Base-by-base conservation (phyloP, 306 rosid genomes). In the Hylodesmum podocarpum region DNA sequence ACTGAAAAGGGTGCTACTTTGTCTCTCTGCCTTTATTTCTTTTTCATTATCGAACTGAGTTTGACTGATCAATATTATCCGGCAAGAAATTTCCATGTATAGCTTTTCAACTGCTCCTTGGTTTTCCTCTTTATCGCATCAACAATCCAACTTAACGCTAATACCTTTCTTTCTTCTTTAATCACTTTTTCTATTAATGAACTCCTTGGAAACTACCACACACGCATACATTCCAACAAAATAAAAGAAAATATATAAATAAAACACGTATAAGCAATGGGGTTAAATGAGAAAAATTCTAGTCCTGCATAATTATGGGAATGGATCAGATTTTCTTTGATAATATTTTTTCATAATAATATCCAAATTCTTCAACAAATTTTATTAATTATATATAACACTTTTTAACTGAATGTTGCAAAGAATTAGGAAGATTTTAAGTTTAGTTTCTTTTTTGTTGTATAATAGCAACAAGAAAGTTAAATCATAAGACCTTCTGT, bases 81-180 rank as follows among this genome's bases (percentile, higher is more conserved):
- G 93, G 96, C 93, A 87, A 88, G 85, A 83, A 86, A 70, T 78
- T 86, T 78, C 84, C 75, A 73, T 73, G 77, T 78, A 36, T 72
- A 86, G 85, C 92, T 88, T 91, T 91, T 84, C 85, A 73, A 82
- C 91, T 85, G 86, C 82, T 33, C 43, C 13, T 8, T 84, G 84
- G 91, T 89, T n/a, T n/a, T 87, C 77, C 97, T 88, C 94, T 86
- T 84, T 84, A 81, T 82, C 74, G 16, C 66, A 87, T 83, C 94
- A 86, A 16, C 85, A 57, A 61, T 76, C 84, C 84, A 91, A 91
- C 79, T 80, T 53, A 78, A 65, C 67, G 82, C 88, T 82, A 78
- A 73, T 82, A 53, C 76, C 63, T 69, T 44, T 67, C 39, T 73
- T 69, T 29, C 27, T 16, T 72, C 65, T 59, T 74, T 78, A 72